Conservation (phyloP, 164 flowering plant species). For the Berberis thunbergii region DNA sequence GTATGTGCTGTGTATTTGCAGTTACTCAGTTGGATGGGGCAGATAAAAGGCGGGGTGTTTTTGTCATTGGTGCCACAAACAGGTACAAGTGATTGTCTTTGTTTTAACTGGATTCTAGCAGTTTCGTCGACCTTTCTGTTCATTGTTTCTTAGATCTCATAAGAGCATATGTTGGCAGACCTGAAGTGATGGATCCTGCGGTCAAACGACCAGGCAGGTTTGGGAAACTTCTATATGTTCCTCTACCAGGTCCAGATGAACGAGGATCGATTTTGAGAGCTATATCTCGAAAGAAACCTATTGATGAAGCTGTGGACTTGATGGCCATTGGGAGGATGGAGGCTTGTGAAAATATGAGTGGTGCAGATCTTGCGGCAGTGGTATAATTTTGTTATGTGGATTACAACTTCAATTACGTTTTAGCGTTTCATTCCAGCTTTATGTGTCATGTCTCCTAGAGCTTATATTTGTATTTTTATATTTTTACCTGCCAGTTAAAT, state of each 20-base stretch:
- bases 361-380: slow-evolving; percentile 85
- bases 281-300: slow-evolving; percentile 52
- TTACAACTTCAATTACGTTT: background rate
- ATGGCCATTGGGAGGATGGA: slow-evolving; percentile 41
- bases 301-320: slow-evolving; percentile 63
- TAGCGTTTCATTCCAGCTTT: background rate
- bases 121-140: background rate
- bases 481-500: slow-evolving; percentile 35
- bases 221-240: slow-evolving; percentile 78
- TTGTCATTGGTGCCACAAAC: slow-evolving; percentile 92
- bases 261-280: slow-evolving; percentile 69
- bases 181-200: slow-evolving; percentile 76
- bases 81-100: slow-evolving; percentile 32
- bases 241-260: slow-evolving; percentile 64
- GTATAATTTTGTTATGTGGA: slow-evolving; percentile 25
- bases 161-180: slow-evolving; percentile 31
- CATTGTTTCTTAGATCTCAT: background rate
- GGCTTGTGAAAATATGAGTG: slow-evolving; percentile 70
- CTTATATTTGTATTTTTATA: background rate
- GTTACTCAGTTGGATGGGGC: slow-evolving; percentile 85
- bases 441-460: background rate
- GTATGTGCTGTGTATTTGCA: slow-evolving; percentile 21
- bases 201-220: slow-evolving; percentile 82
- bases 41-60: slow-evolving; percentile 68
- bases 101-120: background rate